Base-by-base conservation (phyloP, 495 filamentous ascomycete species). In the Lasiosphaeria ovina region DNA sequence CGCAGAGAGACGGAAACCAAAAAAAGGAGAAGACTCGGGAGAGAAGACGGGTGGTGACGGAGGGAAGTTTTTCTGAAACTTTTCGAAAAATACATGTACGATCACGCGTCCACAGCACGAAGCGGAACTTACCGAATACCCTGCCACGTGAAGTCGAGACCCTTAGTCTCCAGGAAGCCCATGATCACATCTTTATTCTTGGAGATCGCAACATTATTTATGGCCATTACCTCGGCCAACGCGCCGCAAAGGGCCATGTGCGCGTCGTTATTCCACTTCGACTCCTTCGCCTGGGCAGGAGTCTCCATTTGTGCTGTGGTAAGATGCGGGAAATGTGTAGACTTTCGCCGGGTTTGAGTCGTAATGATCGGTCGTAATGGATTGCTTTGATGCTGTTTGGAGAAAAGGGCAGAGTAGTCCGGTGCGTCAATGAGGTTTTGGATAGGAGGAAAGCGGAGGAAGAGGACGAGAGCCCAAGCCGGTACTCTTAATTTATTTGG, bases 81-180 rank as follows among this genome's bases (percentile, higher is more conserved):
- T 1, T 12, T 11, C 40, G 49, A 57, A 44, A 63, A 58, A 31
- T 35, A 49, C 55, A 36, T 2, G 24, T n/a, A 14, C 16, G 31
- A 55, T 12, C n/a, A 24, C 2, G 24, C 24, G 24, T 14, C 3
- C 14, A 14, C 16, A 31, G 17, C 8, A 51, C n/a, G 3, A 57
- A 52, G 7, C 16, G 36, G 12, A 35, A 70, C 70, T 42, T 72
- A 76, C 76, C 74, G 66, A 44, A 75, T 68, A 7, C 55, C 71
- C 47, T 77, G 72, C 63, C 68, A 69, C 0, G 71, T 67, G 16
- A 69, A 72, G 7, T 42, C 34, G 6, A 62, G 66, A 3, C 69
- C 71, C n/a, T 57, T 55, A 0, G 56, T 51, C 4, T 57, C 47
- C 72, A 78, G 69, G 17, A 55, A 59, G 6, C 42, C 62, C 6